These are phyloP conservation scores for Termitomyces sp. DNA, from an alignment of 768 basidiomycete species.

Conservation along the genomic window DNA sequence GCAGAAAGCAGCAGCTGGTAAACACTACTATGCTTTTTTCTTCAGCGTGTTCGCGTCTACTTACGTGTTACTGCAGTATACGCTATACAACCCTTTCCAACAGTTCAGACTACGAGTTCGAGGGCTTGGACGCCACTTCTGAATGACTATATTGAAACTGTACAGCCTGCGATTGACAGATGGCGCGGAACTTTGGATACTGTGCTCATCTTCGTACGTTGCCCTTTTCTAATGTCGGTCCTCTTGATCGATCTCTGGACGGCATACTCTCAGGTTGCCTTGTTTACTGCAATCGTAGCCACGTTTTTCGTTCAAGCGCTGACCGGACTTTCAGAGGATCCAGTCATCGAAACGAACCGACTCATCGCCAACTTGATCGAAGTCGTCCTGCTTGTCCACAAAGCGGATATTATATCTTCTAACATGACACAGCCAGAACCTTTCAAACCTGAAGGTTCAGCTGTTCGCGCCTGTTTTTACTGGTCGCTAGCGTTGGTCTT, in stretches of 20 bases:
- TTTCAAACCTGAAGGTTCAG: constrained; percentile 4
- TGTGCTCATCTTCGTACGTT: constrained; percentile 11
- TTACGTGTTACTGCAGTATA: not conserved
- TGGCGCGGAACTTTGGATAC: constrained; percentile 14
- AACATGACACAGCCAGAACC: not conserved
- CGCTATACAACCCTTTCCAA: not conserved
- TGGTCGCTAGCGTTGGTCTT: not conserved
- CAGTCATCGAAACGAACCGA: constrained; percentile 10
- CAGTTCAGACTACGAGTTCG: constrained; percentile 8
- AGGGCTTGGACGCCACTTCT: constrained; percentile 15
- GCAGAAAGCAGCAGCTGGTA: not conserved
- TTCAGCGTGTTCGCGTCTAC: not conserved
- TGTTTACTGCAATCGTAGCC: constrained; percentile 17
- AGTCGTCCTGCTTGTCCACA: not conserved
- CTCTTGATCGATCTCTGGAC: not conserved
- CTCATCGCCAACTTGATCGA: constrained; percentile 13
- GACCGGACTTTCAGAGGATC: constrained; percentile 5
- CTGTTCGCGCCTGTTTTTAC: not conserved
- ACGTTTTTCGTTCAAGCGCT: constrained; percentile 15
- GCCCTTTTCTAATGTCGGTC: not conserved
- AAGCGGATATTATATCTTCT: not conserved
- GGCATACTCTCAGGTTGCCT: constrained; percentile 10
- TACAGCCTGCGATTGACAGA: constrained; percentile 7
- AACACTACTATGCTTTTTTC: not conserved
- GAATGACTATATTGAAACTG: constrained; percentile 7